phyloP scores from a whole-genome alignment of 208 protist species.

The Wallacemonas rigidus region DNA sequence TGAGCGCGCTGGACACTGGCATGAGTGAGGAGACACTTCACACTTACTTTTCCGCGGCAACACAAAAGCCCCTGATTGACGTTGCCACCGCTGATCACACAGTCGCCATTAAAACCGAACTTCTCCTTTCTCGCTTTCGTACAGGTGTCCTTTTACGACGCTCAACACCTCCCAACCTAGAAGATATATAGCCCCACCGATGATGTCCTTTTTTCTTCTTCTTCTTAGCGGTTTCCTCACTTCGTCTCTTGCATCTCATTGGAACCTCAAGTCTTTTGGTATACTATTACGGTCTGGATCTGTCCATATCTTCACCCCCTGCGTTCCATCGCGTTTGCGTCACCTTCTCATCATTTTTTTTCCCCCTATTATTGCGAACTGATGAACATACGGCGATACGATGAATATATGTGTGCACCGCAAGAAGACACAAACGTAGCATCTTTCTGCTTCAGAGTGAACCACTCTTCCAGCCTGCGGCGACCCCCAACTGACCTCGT shows the following conservation, averaged over 20 bases:
- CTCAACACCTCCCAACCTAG: slow-evolving; percentile 34
- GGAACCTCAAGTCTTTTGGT: not conserved
- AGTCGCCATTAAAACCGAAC: slow-evolving; percentile 44
- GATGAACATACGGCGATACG: no score
- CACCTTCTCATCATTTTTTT: no score
- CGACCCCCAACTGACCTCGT: no score
- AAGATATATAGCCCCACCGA: not conserved
- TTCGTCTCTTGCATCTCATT: slow-evolving; percentile 16
- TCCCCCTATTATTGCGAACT: no score
- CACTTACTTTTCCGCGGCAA: slow-evolving; percentile 54
- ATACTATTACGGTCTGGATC: no score
- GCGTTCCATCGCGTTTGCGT: no score
- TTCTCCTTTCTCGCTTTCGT: slow-evolving; percentile 59
- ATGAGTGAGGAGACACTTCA: slow-evolving; percentile 52
- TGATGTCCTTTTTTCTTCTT: not conserved
- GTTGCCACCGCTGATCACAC: slow-evolving; percentile 46
- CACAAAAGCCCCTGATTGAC: slow-evolving; percentile 64
- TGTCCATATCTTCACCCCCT: no score
- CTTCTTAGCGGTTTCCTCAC: slow-evolving; percentile 20
- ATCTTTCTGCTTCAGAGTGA: no score
- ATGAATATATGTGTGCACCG: no score
- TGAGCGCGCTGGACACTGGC: slow-evolving; percentile 43
- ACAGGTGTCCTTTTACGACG: slow-evolving; percentile 65
- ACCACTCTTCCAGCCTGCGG: no score
- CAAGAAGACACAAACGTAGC: no score